Conservation (phyloP, 2,329 filamentous ascomycete species). For the Cylindrodendrum hubeiense region DNA sequence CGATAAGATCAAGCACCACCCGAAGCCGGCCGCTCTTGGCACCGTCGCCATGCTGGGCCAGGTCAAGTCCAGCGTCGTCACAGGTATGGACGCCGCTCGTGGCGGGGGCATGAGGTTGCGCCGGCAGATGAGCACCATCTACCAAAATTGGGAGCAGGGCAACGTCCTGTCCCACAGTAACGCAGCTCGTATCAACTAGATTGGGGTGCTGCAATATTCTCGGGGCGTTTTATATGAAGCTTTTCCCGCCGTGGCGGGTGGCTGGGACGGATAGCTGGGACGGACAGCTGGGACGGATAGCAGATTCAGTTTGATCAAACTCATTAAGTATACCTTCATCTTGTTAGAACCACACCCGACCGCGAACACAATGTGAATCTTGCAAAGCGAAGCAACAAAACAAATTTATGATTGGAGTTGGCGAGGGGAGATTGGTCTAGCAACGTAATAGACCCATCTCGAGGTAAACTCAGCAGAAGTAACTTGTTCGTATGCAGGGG, state of each 20-base stretch:
- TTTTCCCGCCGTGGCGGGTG: neutral
- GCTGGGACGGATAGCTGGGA: neutral
- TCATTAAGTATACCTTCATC: slow-evolving; percentile 22
- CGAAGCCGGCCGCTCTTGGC: slow-evolving; percentile 38
- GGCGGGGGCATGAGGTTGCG: slow-evolving; percentile 33
- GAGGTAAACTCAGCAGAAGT: slow-evolving; percentile 42
- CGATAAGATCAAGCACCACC: slow-evolving; percentile 39
- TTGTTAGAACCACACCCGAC: slow-evolving; percentile 20
- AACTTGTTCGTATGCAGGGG: slow-evolving; percentile 46
- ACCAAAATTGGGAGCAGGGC: slow-evolving; percentile 38
- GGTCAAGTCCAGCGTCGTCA: slow-evolving; percentile 27
- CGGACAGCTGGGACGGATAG: neutral
- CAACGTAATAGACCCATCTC: slow-evolving; percentile 45
- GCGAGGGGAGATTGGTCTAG: slow-evolving; percentile 43
- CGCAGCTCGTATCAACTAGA: slow-evolving; percentile 18
- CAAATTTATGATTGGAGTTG: slow-evolving; percentile 44
- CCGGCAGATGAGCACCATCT: slow-evolving; percentile 40
- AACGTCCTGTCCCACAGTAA: slow-evolving; percentile 29
- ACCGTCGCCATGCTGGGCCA: slow-evolving; percentile 41
- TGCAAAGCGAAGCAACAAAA: slow-evolving; percentile 29
- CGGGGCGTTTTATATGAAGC: slow-evolving; percentile 12
- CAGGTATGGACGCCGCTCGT: slow-evolving; percentile 15
- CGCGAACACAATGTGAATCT: slow-evolving; percentile 15
- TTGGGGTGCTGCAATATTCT: neutral
- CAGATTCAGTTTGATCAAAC: slow-evolving; percentile 16